Percentiles rank a stretch among this genome's conserved stretches.
These are phyloP conservation scores for Salix purpurea DNA, from an alignment of 345 rosid genomes.

Conservation along the genomic window DNA sequence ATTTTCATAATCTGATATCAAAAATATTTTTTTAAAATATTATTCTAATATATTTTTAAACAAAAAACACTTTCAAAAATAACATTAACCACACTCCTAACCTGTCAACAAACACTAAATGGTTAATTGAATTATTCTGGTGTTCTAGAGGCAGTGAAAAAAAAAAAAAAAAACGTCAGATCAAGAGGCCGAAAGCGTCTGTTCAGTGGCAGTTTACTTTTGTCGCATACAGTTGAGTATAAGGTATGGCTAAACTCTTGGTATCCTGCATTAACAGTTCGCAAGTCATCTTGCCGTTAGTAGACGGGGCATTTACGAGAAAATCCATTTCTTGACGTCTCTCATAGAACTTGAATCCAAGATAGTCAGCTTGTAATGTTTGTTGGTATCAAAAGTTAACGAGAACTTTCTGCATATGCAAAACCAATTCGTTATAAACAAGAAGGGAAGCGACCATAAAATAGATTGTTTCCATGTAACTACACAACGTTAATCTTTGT, in stretches of 20 bases:
- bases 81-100: no score
- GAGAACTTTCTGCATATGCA: neutral
- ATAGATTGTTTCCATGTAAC: neutral
- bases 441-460: neutral
- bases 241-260: neutral
- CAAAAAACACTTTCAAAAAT: no score
- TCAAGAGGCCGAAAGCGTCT: constrained; percentile 8
- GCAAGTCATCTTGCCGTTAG: neutral
- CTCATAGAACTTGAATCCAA: neutral
- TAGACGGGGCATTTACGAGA: no score
- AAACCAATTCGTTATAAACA: neutral
- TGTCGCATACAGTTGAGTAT: neutral
- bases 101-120: no score
- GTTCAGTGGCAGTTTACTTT: neutral
- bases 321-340: neutral
- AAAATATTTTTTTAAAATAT: no score
- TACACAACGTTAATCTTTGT: no score
- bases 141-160: neutral
- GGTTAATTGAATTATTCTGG: no score
- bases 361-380: no score
- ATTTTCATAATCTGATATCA: no score
- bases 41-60: no score
- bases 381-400: no score
- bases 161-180: no score
- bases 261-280: neutral